These are phyloP conservation scores for Yamadazyma membranifaciens DNA, from an alignment of 1,139 yeast genomes.

Conservation along the genomic window DNA sequence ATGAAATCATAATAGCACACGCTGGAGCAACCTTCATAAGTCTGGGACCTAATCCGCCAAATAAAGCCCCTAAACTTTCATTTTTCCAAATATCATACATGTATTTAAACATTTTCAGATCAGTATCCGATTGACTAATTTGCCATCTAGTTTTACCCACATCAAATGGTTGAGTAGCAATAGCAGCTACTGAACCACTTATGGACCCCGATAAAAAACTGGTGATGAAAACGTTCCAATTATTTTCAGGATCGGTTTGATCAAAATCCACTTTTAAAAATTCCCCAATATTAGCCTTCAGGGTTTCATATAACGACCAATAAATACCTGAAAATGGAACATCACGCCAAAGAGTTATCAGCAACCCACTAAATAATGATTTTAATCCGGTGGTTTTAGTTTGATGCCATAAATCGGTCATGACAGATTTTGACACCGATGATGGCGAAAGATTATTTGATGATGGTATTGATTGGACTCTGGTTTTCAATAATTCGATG, in stretches of 20 bases:
- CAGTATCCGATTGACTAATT: conserved; percentile 41
- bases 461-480: conserved; percentile 81
- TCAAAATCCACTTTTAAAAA: conserved; percentile 26
- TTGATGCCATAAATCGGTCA: conserved; percentile 57
- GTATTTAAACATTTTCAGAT: conserved; percentile 58
- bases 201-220: conserved; percentile 83
- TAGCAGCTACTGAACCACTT: conserved; percentile 83
- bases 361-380: conserved; percentile 79
- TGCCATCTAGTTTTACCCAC: conserved; percentile 96
- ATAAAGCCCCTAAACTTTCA: conserved; percentile 79
- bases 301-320: conserved; percentile 80
- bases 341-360: conserved; percentile 91
- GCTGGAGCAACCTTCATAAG: conserved; percentile 92
- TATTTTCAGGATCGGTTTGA: conserved; percentile 23
- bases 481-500: conserved; percentile 78
- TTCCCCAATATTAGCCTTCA: conserved; percentile 26
- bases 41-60: conserved; percentile 83
- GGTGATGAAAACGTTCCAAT: conserved; percentile 60
- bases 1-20: conserved; percentile 97
- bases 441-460: conserved; percentile 24
- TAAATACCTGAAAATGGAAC: conserved; percentile 95
- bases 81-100: conserved; percentile 57
- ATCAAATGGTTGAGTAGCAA: conserved; percentile 90
- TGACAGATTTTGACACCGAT: conserved; percentile 45
- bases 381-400: conserved; percentile 56